Base-by-base conservation (phyloP, 2,329 filamentous ascomycete genomes). In the Neofusicoccum umdonicola region DNA sequence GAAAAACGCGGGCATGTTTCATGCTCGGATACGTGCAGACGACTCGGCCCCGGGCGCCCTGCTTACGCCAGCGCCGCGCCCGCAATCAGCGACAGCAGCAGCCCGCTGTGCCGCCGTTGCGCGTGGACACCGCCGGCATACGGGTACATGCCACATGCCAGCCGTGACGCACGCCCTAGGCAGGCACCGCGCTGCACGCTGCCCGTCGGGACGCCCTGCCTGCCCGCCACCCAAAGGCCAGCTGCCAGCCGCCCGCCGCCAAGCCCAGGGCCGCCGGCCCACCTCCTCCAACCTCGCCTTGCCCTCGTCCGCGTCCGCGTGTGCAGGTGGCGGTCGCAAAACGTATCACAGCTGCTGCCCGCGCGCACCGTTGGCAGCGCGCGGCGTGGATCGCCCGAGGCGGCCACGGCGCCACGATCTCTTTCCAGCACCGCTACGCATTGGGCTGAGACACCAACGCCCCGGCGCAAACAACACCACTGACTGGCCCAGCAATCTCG, bases 401-500 rank as follows among this genome's bases (percentile, higher is more conserved):
- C 54, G 39, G 54, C 54, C 54, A 44, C 54, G 39, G 54, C 44
- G 57, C 58, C 45, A 62, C 45, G 58, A 51, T 62, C 58, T 62
- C 45, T 51, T 51, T 50, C 58, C 34, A 62, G 58, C 45, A 62
- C 31, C 44, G 44, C 42, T 39, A 44, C 57, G 58, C 45, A 41
- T 42, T 44, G 58, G 44, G 45, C 58, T 62, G 58, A 50, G 45
- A 62, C 58, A 51, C 45, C 58, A 50, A 50, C 58, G 58, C 47
- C 22, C 58, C 15, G 58, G 37, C 17, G 58, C 45, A 62, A 62
- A 51, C 42, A 41, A 22, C 56, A 35, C 42, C 27, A 60, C 56
- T 41, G 58, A 60, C 56, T 62, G 58, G 58, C 58, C 58, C 58
- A 51, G 58, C 58, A 60, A 62, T 62, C 45, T 62, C 45, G 58